Evolutionary conservation across 345 rosid genomes (phyloP), one percentile per base, ranked within the genome.

Genomic region (Salix caprea): DNA sequence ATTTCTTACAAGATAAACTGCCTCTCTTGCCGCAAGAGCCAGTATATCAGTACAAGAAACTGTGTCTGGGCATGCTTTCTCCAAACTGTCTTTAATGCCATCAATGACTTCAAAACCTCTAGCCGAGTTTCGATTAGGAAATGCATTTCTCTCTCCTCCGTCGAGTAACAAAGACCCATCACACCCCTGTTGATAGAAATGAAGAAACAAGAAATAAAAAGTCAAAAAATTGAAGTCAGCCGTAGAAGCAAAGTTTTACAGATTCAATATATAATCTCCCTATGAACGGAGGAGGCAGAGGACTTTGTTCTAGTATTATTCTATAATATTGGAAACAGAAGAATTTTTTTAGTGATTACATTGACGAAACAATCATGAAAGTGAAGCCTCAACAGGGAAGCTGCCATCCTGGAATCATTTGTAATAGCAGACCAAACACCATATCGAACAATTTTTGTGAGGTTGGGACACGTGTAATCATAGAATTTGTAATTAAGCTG

Each of bases 91-190:
- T 76, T 89, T 91, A 42, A 91, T 89, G 14, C 80, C 69, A 72
- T 89, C 96, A 72, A 91, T 91, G 65, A 91, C 88, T 75, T 88
- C 90, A 9, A 74, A 91, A 4, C 96, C 96, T 84, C 92, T 87
- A 0, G 56, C 87, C 2, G 96, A 89, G 48, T 91, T 88, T 34
- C 40, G 66, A 72, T 89, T 89, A 14, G 90, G 78, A 2, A 6
- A 0, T 24, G 90, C 89, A 79, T 78, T 87, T 75, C 86, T 89
- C 82, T 91, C 93, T 42, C 90, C 90, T 23, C 84, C 93, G 46
- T 89, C 93, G 23, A 91, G 87, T 24, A 89, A 46, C 72, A 91
- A 60, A 5, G 93, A 91, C 2, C 84, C 96, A 26, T 91, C 96
- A 73, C 96, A 91, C 70, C 93, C 93, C 96, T 91, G 16, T 37